Evolutionary conservation across 805 yeast genomes (phyloP).

Genomic region (Martiniozyma abietophila): DNA sequence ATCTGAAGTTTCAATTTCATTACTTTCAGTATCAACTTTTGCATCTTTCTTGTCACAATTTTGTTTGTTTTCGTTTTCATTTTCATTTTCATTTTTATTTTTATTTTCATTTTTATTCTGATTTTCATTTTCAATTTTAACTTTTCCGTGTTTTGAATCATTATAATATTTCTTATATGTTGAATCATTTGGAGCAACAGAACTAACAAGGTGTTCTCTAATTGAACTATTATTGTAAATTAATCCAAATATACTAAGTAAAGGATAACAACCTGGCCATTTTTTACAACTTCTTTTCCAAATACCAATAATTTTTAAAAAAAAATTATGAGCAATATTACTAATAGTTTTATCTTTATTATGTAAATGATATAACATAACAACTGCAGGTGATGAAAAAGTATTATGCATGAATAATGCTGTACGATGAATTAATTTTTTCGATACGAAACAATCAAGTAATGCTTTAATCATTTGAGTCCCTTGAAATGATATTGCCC

Average conservation of each 20-base stretch:
- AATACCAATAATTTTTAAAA: constrained; percentile 21
- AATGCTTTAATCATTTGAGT: constrained; percentile 66
- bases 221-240: constrained; percentile 26
- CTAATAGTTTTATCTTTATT: constrained; percentile 21
- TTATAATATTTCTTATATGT: neutral
- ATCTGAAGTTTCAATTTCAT: constrained; percentile 3
- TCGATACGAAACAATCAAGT: constrained; percentile 44
- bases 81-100: neutral
- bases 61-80: neutral
- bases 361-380: constrained; percentile 57
- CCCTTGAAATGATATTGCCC: constrained; percentile 79
- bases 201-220: constrained; percentile 12
- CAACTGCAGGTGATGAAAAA: constrained; percentile 53
- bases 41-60: neutral
- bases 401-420: constrained; percentile 31
- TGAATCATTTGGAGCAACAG: constrained; percentile 6
- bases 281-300: constrained; percentile 35
- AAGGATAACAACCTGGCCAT: constrained; percentile 46
- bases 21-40: neutral
- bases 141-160: neutral
- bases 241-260: constrained; percentile 42
- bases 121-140: no score
- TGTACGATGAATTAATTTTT: constrained; percentile 35
- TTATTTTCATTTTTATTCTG: neutral
- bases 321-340: constrained; percentile 18